phyloP scores from a whole-genome alignment of 768 basidiomycete genomes.

The Pilatotrama ljubarskyi region DNA sequence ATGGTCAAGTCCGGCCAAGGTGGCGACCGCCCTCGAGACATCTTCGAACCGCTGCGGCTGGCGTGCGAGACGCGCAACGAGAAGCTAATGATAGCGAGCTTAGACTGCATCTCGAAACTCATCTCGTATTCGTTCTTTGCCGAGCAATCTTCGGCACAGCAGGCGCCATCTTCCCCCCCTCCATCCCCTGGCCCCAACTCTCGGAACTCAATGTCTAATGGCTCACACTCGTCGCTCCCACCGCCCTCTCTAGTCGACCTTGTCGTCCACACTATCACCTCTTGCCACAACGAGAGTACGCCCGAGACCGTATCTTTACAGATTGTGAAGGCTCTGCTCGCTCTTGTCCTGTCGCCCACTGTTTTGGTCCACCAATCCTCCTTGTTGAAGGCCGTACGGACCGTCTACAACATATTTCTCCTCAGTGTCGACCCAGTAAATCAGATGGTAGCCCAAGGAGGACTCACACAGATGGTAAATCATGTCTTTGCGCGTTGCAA shows the following conservation, averaged over 20 bases:
- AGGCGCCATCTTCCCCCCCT: slow-evolving; percentile 67
- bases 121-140: slow-evolving; percentile 97
- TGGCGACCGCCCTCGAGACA: slow-evolving; percentile 76
- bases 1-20: slow-evolving; percentile 76
- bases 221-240: slow-evolving; percentile 50
- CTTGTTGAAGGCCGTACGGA: slow-evolving; percentile 92
- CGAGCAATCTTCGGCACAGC: slow-evolving; percentile 52
- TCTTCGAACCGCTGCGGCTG: slow-evolving; percentile 93
- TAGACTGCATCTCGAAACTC: slow-evolving; percentile 97
- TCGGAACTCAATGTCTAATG: slow-evolving; percentile 42
- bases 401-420: slow-evolving; percentile 97
- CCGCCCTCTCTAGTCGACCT: slow-evolving; percentile 85
- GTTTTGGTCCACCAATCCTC: slow-evolving; percentile 94
- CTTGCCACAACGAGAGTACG: slow-evolving; percentile 85
- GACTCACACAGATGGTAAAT: slow-evolving; percentile 96
- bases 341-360: slow-evolving; percentile 83
- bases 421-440: slow-evolving; percentile 88
- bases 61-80: slow-evolving; percentile 96
- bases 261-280: slow-evolving; percentile 92
- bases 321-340: slow-evolving; percentile 92
- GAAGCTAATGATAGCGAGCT: slow-evolving; percentile 92
- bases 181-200: slow-evolving; percentile 61
- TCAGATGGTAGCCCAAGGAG: slow-evolving; percentile 98
- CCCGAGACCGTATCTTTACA: slow-evolving; percentile 92
- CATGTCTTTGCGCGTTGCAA: slow-evolving; percentile 89